phyloP scores from a whole-genome alignment of 2,329 filamentous ascomycete species.

The Fusarium penzigii region DNA sequence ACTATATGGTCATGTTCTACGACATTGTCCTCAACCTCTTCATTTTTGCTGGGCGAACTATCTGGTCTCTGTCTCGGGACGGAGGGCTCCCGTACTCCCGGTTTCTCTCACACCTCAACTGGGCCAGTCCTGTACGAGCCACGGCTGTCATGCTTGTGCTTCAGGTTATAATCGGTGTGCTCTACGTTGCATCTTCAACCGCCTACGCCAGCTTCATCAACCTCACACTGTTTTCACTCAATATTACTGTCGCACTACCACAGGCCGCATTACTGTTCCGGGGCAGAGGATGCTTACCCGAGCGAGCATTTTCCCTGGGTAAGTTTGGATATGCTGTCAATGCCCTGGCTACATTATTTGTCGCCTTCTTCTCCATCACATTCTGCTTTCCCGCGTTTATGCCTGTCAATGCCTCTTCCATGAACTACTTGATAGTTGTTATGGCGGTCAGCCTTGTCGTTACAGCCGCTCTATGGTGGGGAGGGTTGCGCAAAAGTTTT shows the following conservation, averaged over 20 bases:
- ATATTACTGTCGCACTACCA: slow-evolving; percentile 26
- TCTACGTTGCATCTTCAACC: slow-evolving; percentile 25
- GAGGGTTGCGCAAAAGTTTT: slow-evolving; percentile 21
- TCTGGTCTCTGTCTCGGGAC: slow-evolving; percentile 29
- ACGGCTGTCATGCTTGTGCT: slow-evolving; percentile 29
- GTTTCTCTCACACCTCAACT: slow-evolving; percentile 21
- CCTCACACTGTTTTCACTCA: slow-evolving; percentile 26
- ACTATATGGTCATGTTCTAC: slow-evolving; percentile 30
- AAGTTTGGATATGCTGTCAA: slow-evolving; percentile 26
- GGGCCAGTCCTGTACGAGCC: slow-evolving; percentile 25
- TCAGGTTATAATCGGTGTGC: slow-evolving; percentile 26
- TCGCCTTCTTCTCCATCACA: slow-evolving; percentile 23
- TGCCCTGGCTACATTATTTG: slow-evolving; percentile 20
- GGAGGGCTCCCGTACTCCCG: slow-evolving; percentile 25
- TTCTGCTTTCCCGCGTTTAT: slow-evolving; percentile 26
- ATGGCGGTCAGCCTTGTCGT: slow-evolving; percentile 24
- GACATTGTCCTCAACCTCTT: slow-evolving; percentile 29
- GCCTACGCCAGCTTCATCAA: slow-evolving; percentile 29
- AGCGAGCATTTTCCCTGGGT: slow-evolving; percentile 26
- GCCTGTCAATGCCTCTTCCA: slow-evolving; percentile 18
- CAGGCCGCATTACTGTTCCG: slow-evolving; percentile 25
- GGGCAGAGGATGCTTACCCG: slow-evolving; percentile 23
- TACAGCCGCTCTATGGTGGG: slow-evolving; percentile 19
- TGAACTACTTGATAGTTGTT: slow-evolving; percentile 29
- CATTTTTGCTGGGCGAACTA: slow-evolving; percentile 26